Base-by-base conservation (phyloP, 129 eudicot species). In the Lonicera japonica region DNA sequence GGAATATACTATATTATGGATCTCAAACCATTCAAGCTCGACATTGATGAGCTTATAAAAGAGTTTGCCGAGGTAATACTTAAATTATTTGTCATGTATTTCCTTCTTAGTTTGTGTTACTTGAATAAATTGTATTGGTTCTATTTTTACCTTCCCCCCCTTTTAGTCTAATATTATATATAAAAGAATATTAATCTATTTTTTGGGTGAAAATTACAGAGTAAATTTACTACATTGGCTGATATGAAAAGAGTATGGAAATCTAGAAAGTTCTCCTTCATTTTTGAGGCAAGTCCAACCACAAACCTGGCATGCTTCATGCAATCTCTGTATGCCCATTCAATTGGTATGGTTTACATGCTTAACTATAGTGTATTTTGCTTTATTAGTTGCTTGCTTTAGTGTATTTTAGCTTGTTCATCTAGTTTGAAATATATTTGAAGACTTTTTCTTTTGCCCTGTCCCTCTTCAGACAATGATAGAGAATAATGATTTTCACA, bases 221-320 rank as follows among this genome's bases (percentile, higher is more conserved):
- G 67, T 54, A 74, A 68, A 18, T 83, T 79, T 13, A 76, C 66
- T 38, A 58, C 67, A 11, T 67, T 90, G 61, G 68, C 78, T 29
- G 95, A 86, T 60, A 73, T 86, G 85, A 90, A 86, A 80, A 79
- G 73, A 40, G 39, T 86, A 13, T 90, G 97, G 95, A 78, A 73
- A 68, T 76, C 74, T 22, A 83, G 68, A 54, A 90, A 72, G 74
- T 90, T 90, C 73, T 73, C 97, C 9, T 86, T 60, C 70, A 77
- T 90, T 46, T 90, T 73, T 59, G 86, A 86, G 85, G 86, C 89
- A 8, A 74, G 73, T 45, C 95, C 91, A 50, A 62, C 80, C 16
- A 78, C 80, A 20, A 74, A 83, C 40, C 52, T 76, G 51, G 86
- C 84, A n/a, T 76, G 72, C 59, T 79, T 86, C 74, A 86, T 90